Evolutionary conservation across 306 rosid species (phyloP), one percentile per base, ranked within the genome.

Genomic region (Datisca glomerata): DNA sequence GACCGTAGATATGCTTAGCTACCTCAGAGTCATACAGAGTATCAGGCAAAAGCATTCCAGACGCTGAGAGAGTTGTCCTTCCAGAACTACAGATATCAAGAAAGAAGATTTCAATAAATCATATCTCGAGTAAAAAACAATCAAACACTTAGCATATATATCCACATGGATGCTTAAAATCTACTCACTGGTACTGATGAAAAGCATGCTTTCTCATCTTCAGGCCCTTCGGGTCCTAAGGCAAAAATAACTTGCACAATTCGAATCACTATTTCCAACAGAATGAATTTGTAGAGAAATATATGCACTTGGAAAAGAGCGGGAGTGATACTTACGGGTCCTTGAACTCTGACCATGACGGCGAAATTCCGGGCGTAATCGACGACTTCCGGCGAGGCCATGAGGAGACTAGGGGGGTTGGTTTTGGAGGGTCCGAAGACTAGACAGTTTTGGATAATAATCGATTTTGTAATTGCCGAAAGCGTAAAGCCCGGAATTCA

Each of bases 201-300:
- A 89, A 89, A 55, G 87, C 97, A 62, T 83, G 95, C 32, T 45
- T 72, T 66, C 87, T 74, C 95, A 83, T 76, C 78, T 89, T 89
- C 81, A 89, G 43, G 45, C 97, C 95, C 54, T 89, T 89, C 9
- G 97, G 97, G 53, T 89, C 97, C 97, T 83, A 56, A 57, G 49
- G 12, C 43, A 52, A 32, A 46, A 27, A 23, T 15, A 33, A 40
- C 19, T 31, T 21, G 48, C 52, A 21, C 36, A 40, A 55, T 47
- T 15, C 24, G 23, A n/a, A n/a, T 63, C 45, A 61, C 12, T 24
- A 42, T 24, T 42, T 21, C 57, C 18, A 24, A 33, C 18, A 32
- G 22, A 20, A 38, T 4, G 29, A 36, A 32, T 39, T n/a, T 15
- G 32, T n/a, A 4, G 46, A 22, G 17, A 21, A 25, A 51, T 40